Evolutionary conservation across 208 protist species (phyloP), one percentile per base, ranked within the genome.

Genomic region (Leishmania tropica): DNA sequence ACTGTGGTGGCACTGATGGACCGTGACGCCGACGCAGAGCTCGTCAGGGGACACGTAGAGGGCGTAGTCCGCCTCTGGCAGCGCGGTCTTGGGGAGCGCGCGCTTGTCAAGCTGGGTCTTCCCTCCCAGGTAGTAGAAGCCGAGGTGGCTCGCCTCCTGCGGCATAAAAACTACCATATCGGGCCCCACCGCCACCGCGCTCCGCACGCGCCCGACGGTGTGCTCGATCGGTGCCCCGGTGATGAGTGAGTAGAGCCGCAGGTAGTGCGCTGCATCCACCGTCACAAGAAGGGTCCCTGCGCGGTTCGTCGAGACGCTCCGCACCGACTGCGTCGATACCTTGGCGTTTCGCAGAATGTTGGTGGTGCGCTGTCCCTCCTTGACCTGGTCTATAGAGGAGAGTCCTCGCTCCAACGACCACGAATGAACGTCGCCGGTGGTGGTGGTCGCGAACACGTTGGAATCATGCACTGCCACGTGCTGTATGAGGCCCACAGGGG

Each of bases 281-380:
- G 79, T 65, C 24, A 83, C 70, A 42, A 90, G 73, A 40, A 86
- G 58, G 6, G 84, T 85, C 53, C 82, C 82, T 10, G 74, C 56
- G 31, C 80, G 60, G 79, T 95, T 90, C 37, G 84, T 84, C 40
- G 78, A 83, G 19, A 95, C 76, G 10, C 64, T 56, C 35, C 53
- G 67, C 64, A 97, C 89, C 54, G 88, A 72, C 62, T 76, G 58
- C 21, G n/a, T 31, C 42, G 92, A 96, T 0, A 96, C 80, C 75
- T 94, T 95, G 53, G 80, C 83, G 83, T 92, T 97, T 51, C 84
- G 75, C 3, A 88, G 78, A 81, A 91, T 90, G 78, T 92, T 87
- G 0, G 85, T 93, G n/a, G 90, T 92, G 54, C 91, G 75, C 21
- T 51, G 76, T 42, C 92, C 93, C 45, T 88, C 88, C 47, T 87